Evolutionary conservation across 495 filamentous ascomycete genomes (phyloP), one percentile per base, ranked within the genome.

Genomic region (Aspergillus sclerotiicarbonarius): DNA sequence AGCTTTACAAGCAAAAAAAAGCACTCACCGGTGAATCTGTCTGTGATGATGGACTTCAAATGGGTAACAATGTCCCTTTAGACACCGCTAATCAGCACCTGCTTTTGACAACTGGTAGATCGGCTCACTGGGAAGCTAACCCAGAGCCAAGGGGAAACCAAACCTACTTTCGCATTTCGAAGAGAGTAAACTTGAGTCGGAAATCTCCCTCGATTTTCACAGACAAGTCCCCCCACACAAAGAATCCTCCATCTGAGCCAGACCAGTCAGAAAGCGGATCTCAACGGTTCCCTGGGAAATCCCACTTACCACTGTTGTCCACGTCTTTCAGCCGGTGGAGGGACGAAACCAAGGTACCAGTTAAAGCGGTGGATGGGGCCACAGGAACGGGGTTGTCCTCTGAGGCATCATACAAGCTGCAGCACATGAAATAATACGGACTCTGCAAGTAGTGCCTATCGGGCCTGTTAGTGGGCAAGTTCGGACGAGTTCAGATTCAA

Each of bases 211-310:
- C 88, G 18, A 89, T 78, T 69, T 90, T 88, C 25, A 95, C 84
- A 0, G 93, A 96, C 16, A 98, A 75, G 70, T 98, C 94, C 6
- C 90, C 89, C 73, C 96, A 98, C n/a, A 98, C 90, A 59, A 98
- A 98, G 76, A 95, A 98, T 2, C 89, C 92, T 12, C 91, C 92
- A 80, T 97, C 93, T 82, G 65, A 31, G 20, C 9, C 16, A 21
- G 8, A 5, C 5, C 2, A 8, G 61, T 71, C 61, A 67, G 66
- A 51, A 29, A 59, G 47, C 13, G 29, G 47, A 37, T 9, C 19
- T 33, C 31, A 19, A 57, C 49, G 8, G 29, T 31, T 6, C 29
- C 29, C n/a, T n/a, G 15, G 29, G 33, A 21, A 18, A 59, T 47
- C 37, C 39, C 45, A 70, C 76, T 67, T 74, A 88, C 87, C 87